phyloP scores from a whole-genome alignment of 768 basidiomycete species.

The Rhizopogon sp. region DNA sequence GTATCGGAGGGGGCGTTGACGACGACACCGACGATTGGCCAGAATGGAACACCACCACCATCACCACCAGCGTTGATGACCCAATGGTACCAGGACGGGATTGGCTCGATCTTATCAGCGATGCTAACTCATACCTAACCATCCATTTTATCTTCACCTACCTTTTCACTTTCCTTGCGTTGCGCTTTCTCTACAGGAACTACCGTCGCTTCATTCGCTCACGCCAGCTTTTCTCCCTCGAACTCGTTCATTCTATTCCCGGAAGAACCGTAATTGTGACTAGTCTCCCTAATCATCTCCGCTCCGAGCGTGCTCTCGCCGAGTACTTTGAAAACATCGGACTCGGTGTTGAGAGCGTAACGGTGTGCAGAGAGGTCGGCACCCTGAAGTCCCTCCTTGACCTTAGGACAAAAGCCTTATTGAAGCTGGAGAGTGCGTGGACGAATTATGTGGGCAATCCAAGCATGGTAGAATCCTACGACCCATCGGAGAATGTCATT shows the following conservation, averaged over 20 bases:
- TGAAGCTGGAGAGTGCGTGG: slow-evolving; percentile 83
- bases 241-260: slow-evolving; percentile 91
- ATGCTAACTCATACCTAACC: slow-evolving; percentile 85
- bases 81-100: slow-evolving; percentile 36
- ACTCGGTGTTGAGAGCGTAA: slow-evolving; percentile 88
- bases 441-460: slow-evolving; percentile 92
- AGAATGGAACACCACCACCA: slow-evolving; percentile 6
- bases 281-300: slow-evolving; percentile 77
- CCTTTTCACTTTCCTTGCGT: slow-evolving; percentile 81
- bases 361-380: slow-evolving; percentile 79
- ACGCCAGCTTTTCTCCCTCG: slow-evolving; percentile 90
- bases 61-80: slow-evolving; percentile 13
- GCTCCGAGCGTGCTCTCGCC: slow-evolving; percentile 79
- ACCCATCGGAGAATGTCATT: slow-evolving; percentile 56
- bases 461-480: slow-evolving; percentile 76
- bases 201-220: slow-evolving; percentile 86
- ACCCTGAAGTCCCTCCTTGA: slow-evolving; percentile 70
- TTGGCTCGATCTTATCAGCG: slow-evolving; percentile 87
- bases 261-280: slow-evolving; percentile 91
- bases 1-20: slow-evolving; percentile 48
- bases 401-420: slow-evolving; percentile 71
- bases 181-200: slow-evolving; percentile 85
- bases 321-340: slow-evolving; percentile 93
- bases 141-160: slow-evolving; percentile 93
- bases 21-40: slow-evolving; percentile 46